A percentile compares a stretch with the other conserved stretches of the same genome.
Conservation (phyloP, 1,284 basidiomycete species). For the Ganoderma meredithae region DNA sequence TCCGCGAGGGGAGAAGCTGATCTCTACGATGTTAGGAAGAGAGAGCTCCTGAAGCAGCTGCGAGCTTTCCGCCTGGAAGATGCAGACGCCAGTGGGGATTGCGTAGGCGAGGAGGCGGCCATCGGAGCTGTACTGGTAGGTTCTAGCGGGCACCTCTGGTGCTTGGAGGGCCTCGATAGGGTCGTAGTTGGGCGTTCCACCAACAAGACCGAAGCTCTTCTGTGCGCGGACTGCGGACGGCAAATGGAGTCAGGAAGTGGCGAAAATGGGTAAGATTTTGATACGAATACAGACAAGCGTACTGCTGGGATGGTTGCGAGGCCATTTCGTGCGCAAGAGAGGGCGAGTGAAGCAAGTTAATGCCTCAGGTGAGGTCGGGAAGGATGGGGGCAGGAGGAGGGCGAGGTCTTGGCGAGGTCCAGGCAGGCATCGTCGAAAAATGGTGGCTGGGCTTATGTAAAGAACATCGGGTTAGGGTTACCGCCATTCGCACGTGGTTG, state of each 20-base stretch:
- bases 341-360: constrained; percentile 76
- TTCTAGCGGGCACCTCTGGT: constrained; percentile 76
- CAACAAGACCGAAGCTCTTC: constrained; percentile 89
- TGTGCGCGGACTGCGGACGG: constrained; percentile 82
- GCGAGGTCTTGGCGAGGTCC: constrained; percentile 15
- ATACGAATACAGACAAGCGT: constrained; percentile 70
- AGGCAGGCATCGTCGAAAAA: constrained; percentile 29
- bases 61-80: constrained; percentile 80
- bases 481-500: no score
- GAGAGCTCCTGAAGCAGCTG: constrained; percentile 74
- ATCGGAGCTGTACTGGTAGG: constrained; percentile 87
- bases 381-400: no score
- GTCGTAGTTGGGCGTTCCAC: constrained; percentile 81
- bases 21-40: constrained; percentile 79
- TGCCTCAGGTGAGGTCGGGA: constrained; percentile 58
- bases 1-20: constrained; percentile 92
- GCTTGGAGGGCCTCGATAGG: constrained; percentile 71
- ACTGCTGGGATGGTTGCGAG: constrained; percentile 75
- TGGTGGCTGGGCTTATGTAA: constrained; percentile 27
- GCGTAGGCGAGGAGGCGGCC: constrained; percentile 90
- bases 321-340: constrained; percentile 54
- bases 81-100: constrained; percentile 77
- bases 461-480: constrained; percentile 14
- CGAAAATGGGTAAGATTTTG: constrained; percentile 15
- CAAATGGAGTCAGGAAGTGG: constrained; percentile 26